Conservation (phyloP, 2,329 filamentous ascomycete genomes). For the Epichloe hybrida region DNA sequence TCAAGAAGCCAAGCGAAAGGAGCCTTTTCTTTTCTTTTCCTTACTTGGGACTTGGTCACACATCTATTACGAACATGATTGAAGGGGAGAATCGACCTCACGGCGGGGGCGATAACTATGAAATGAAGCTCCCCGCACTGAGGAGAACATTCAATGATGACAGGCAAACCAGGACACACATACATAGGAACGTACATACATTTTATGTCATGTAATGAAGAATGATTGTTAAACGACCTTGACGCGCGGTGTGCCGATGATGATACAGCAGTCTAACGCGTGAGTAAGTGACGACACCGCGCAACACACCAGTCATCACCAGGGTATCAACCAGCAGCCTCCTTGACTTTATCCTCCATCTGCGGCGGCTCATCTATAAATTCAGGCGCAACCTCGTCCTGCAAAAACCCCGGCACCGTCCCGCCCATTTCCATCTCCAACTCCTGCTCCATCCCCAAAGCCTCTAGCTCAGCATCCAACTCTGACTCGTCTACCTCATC, state of each 20-base stretch:
- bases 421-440: constrained; percentile 55
- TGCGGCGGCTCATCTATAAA: constrained; percentile 89
- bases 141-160: neutral
- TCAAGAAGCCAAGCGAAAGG: neutral
- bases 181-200: neutral
- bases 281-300: neutral
- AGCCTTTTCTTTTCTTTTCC: neutral
- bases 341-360: constrained; percentile 62
- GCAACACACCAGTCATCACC: neutral
- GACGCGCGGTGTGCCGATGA: neutral
- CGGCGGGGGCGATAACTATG: neutral
- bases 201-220: neutral
- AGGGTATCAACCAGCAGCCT: constrained; percentile 45
- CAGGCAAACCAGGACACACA: neutral
- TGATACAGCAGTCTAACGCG: neutral
- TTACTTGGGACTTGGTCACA: neutral
- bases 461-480: constrained; percentile 90
- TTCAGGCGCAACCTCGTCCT: constrained; percentile 72
- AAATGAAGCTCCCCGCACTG: neutral
- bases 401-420: constrained; percentile 71
- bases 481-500: constrained; percentile 96
- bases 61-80: neutral
- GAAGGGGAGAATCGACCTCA: too few relatives aligned
- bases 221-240: neutral
- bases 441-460: constrained; percentile 86